Evolutionary conservation across 306 rosid genomes (phyloP).

Genomic region (Glycine latifolia): DNA sequence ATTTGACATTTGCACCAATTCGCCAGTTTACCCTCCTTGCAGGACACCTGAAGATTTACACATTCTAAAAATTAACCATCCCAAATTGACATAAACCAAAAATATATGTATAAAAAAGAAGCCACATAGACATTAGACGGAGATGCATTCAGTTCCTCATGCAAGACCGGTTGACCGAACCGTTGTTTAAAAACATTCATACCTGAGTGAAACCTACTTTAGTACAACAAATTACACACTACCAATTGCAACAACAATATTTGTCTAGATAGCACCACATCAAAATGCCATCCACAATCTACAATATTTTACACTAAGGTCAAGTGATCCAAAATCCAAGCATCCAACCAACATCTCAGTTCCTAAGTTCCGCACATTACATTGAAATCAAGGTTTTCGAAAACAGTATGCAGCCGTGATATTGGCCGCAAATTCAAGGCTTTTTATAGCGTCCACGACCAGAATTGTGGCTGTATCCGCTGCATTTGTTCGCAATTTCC

Average conservation of each 20-base stretch:
- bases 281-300: not conserved
- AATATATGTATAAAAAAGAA: not conserved
- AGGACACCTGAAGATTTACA: slow-evolving; percentile 57
- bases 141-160: slow-evolving; percentile 18
- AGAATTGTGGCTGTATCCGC: not conserved
- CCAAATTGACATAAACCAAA: slow-evolving; percentile 22
- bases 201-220: not conserved
- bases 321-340: slow-evolving; percentile 22
- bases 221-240: slow-evolving; percentile 11
- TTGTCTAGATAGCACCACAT: not conserved
- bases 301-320: not conserved
- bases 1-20: slow-evolving; percentile 78
- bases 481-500: not conserved
- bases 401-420: not conserved
- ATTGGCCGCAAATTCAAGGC: not conserved
- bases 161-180: not conserved
- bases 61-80: slow-evolving; percentile 38
- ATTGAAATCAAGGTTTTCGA: not conserved
- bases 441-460: no score
- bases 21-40: slow-evolving; percentile 52
- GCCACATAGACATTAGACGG: slow-evolving; percentile 15
- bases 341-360: slow-evolving; percentile 6
- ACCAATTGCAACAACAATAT: slow-evolving; percentile 20
- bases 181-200: not conserved
- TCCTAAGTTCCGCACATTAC: not conserved